Evolutionary conservation across 306 rosid genomes (phyloP).

Genomic region (Benincasa hispida): DNA sequence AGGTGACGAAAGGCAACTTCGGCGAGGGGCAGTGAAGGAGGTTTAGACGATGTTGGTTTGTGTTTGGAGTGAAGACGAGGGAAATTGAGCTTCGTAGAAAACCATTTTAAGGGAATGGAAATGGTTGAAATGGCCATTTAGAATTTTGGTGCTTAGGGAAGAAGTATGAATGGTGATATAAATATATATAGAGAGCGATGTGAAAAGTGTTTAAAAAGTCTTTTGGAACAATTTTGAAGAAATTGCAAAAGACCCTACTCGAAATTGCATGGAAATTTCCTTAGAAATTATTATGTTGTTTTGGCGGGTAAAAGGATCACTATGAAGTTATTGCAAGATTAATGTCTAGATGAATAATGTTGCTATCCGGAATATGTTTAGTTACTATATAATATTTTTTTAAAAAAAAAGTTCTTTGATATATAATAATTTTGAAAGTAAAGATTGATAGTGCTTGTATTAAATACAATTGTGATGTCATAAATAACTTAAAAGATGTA

Average conservation of each 20-base stretch:
- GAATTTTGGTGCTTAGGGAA: background rate
- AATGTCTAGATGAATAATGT: background rate
- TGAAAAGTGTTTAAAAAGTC: background rate
- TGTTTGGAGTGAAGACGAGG: background rate
- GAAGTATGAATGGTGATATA: background rate
- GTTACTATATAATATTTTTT: background rate
- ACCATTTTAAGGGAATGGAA: conserved; percentile 2
- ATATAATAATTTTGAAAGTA: background rate
- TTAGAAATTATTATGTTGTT: background rate
- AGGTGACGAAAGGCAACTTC: conserved; percentile 29
- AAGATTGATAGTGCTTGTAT: background rate
- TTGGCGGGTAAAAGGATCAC: background rate
- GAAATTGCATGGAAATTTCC: conserved; percentile 3
- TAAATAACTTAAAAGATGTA: too few relatives aligned
- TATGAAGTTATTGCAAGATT: background rate
- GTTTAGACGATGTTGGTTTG: background rate
- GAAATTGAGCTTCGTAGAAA: background rate
- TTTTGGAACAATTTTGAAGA: background rate
- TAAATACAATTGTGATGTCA: too few relatives aligned
- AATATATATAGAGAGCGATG: background rate
- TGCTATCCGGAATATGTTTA: background rate
- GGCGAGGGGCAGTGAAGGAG: background rate
- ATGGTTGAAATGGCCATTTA: background rate
- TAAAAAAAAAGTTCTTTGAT: background rate
- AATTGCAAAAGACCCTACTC: background rate